phyloP scores from a whole-genome alignment of 2,329 filamentous ascomycete species.

The Myriosclerotinia scirpicola region DNA sequence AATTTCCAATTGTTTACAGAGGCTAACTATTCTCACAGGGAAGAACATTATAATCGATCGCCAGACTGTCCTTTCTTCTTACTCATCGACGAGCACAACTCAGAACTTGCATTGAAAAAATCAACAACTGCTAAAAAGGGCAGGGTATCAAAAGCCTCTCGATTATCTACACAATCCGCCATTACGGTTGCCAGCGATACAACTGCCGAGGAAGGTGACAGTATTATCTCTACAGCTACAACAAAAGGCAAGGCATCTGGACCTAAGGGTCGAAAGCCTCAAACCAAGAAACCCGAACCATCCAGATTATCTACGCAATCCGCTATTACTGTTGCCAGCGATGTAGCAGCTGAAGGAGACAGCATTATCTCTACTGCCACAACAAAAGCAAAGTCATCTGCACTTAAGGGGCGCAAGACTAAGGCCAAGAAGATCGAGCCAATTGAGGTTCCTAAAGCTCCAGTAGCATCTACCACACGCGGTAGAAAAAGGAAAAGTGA shows the following conservation, averaged over 20 bases:
- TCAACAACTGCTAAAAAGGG: slow-evolving; percentile 50
- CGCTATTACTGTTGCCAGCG: slow-evolving; percentile 51
- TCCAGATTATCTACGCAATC: slow-evolving; percentile 65
- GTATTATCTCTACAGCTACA: slow-evolving; percentile 58
- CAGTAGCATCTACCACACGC: slow-evolving; percentile 37
- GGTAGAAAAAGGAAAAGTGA: slow-evolving; percentile 38
- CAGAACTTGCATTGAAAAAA: slow-evolving; percentile 52
- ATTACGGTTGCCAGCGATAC: slow-evolving; percentile 52
- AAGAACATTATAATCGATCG: slow-evolving; percentile 81
- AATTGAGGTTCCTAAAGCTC: slow-evolving; percentile 47
- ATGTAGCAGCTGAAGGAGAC: slow-evolving; percentile 50
- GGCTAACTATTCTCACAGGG: slow-evolving; percentile 49
- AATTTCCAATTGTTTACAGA: slow-evolving; percentile 14
- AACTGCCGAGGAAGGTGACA: slow-evolving; percentile 53
- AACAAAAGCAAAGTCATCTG: slow-evolving; percentile 9
- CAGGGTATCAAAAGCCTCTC: slow-evolving; percentile 67
- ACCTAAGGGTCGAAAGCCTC: slow-evolving; percentile 47
- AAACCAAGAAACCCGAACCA: slow-evolving; percentile 58
- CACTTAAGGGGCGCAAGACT: slow-evolving; percentile 31
- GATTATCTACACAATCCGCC: slow-evolving; percentile 60
- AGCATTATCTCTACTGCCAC: slow-evolving; percentile 44
- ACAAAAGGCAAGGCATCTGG: slow-evolving; percentile 59
- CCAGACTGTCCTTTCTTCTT: slow-evolving; percentile 81
- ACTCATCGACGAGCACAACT: slow-evolving; percentile 58
- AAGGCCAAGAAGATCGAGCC: slow-evolving; percentile 56